Conservation (phyloP, 257 asterid species). For the Solanum pinnatisectum region DNA sequence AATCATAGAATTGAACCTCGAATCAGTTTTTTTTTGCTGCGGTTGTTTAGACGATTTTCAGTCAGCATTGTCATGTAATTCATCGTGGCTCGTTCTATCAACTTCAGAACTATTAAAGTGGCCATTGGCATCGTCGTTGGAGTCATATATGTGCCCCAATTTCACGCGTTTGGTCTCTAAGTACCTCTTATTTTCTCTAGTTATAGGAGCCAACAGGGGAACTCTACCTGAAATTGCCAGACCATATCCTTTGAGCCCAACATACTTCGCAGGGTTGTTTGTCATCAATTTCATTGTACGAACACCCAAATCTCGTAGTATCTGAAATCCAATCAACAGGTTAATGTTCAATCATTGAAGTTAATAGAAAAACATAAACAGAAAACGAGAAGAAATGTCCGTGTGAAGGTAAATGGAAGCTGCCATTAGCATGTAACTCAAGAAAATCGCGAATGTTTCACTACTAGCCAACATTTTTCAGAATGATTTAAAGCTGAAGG, state of each 20-base stretch:
- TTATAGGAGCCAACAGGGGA: slow-evolving; percentile 65
- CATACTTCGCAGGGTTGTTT: slow-evolving; percentile 90
- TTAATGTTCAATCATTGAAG: not conserved
- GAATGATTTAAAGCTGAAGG: not conserved
- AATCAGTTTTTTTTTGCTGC: not conserved
- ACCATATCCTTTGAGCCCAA: slow-evolving; percentile 91
- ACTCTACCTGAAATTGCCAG: slow-evolving; percentile 76
- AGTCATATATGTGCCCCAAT: slow-evolving; percentile 81
- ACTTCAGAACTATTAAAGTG: not conserved
- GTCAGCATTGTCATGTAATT: not conserved
- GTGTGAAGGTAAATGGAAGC: not conserved
- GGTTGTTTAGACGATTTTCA: not conserved
- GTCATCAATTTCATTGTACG: slow-evolving; percentile 95
- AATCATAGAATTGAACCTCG: not conserved
- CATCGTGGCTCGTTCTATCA: not conserved
- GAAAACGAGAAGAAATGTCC: not conserved
- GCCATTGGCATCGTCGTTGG: slow-evolving; percentile 40
- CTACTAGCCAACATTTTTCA: not conserved
- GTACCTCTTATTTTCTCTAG: slow-evolving; percentile 76
- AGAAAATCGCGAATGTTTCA: not conserved
- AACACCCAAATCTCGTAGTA: slow-evolving; percentile 88
- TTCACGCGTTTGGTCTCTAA: slow-evolving; percentile 81
- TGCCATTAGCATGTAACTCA: not conserved
- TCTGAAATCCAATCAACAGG: slow-evolving; percentile 34
- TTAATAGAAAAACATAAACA: not conserved